A percentile compares a stretch with the other conserved stretches of the same genome.
Conservation (phyloP, 169 alveolate genomes). For the Theileria orientalis region DNA sequence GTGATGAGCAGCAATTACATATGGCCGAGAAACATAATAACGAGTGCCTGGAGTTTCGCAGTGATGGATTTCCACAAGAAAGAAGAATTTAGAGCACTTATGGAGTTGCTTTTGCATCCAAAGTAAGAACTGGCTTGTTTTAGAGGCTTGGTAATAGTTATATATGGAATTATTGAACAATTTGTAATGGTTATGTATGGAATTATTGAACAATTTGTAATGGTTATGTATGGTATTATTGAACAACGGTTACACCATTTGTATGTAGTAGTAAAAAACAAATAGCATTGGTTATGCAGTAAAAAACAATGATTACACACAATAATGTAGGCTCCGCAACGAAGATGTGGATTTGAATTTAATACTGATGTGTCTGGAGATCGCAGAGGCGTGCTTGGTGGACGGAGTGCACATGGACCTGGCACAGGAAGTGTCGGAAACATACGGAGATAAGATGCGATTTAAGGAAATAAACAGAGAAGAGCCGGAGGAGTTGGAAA, state of each 20-base stretch:
- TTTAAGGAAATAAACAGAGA: conserved; percentile 3
- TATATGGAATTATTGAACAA: too few relatives aligned
- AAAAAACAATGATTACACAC: not conserved
- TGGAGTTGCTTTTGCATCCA: conserved; percentile 13
- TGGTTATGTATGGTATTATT: too few relatives aligned
- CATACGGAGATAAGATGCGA: conserved; percentile 49
- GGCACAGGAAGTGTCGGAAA: conserved; percentile 36
- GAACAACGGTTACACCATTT: too few relatives aligned
- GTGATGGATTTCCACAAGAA: conserved; percentile 53
- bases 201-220: too few relatives aligned
- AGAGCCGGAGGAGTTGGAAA: conserved; percentile 37
- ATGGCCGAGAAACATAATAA: conserved; percentile 63
- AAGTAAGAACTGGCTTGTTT: conserved; percentile 39
- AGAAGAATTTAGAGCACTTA: conserved; percentile 29
- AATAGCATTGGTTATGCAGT: not conserved
- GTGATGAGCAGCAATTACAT: conserved; percentile 9
- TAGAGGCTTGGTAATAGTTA: too few relatives aligned
- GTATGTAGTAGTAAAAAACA: not conserved
- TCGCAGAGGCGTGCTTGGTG: conserved; percentile 44
- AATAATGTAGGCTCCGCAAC: not conserved
- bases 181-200: too few relatives aligned
- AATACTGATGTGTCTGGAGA: conserved; percentile 57
- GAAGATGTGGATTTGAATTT: conserved; percentile 4
- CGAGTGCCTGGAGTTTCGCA: conserved; percentile 48
- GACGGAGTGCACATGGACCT: conserved; percentile 16